Base-by-base conservation (phyloP, 2,329 filamentous ascomycete species). In the Diaporthe vexans region DNA sequence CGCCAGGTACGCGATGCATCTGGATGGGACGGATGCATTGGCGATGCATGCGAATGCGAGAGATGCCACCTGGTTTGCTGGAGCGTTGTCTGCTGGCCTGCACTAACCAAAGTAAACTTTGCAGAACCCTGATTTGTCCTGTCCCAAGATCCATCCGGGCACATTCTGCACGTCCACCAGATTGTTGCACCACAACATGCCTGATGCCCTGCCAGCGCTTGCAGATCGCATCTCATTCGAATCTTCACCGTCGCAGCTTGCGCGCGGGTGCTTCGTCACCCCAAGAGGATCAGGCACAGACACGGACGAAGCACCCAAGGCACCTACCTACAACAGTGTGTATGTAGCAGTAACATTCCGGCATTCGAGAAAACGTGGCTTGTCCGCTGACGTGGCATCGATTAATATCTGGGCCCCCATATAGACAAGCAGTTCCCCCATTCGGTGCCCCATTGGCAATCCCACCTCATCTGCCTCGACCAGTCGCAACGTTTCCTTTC, bases 331-430 rank as follows among this genome's bases (percentile, higher is more conserved):
- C n/a, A n/a, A n/a, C n/a, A n/a, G n/a, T n/a, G n/a, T n/a, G n/a
- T n/a, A n/a, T n/a, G 63, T 54, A 37, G 26, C 40, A 40, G 63
- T 68, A 11, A 68, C 48, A 54, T 68, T 68, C 63, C 63, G 46
- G 24, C 48, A 40, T 35, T 54, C 63, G 33, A 54, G 46, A 52
- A 54, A 68, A 68, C 63, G 63, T 68, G 63, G 63, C 63, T 54
- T 40, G 63, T 40, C 48, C 63, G 63, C 63, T 68, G 63, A 68
- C 63, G 63, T 68, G 63, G 63, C 63, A 68, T 68, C 26, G 46
- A 67, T 40, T 40, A 29, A 68, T 68, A 68, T 29, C 26, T 11
- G n/a, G 21, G 3, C 33, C 33, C 35, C 33, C 15, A 68, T 68
- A 68, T 68, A 54, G 61, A 52, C 61, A n/a, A 7, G 61, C 61